Evolutionary conservation across 306 rosid species (phyloP), one percentile per base, ranked within the genome.

Genomic region (Gastrolobium villosum): DNA sequence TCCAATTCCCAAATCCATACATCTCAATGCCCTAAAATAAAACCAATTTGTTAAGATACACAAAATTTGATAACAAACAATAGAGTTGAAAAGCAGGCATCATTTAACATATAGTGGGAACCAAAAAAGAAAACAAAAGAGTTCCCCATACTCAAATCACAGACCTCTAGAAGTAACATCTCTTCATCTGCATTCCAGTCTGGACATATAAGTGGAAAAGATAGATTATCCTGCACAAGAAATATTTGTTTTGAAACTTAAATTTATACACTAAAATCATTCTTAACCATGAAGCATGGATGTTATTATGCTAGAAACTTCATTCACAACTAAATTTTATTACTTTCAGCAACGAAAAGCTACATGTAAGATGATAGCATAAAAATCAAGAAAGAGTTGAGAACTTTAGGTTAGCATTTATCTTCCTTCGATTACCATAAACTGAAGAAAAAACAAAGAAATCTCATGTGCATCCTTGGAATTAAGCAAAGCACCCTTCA

Each of bases 111-210:
- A 26, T 65, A 59, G 26, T 39, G 31, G 6, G 40, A 48, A 46
- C 55, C 30, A 5, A 31, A 32, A 48, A 66, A 37, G 3, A 59
- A 75, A 64, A 75, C 2, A 69, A 14, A 20, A 20, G 62, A 72
- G 63, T 62, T 84, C 65, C 60, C 44, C 10, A 1, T 35, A 52
- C 62, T 84, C 67, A 70, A 70, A 75, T 14, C 74, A 31, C 68
- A 63, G 74, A 91, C 97, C 93, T 94, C 97, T 43, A 94, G 77
- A 78, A 92, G 93, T 78, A 92, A 73, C 76, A 88, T 90, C 87
- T 92, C 98, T 75, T 92, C 98, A 72, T 91, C 98, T 36, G 89
- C 90, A 84, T 89, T 92, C 98, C 98, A 94, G 45, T 94, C 98
- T 35, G 88, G 89, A 87, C 93, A 87, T 75, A 92, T 62, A 65